Percentiles rank a stretch among this genome's conserved stretches.
Conservation (phyloP, 305 asterid genomes). For the Rubia peregrina region DNA sequence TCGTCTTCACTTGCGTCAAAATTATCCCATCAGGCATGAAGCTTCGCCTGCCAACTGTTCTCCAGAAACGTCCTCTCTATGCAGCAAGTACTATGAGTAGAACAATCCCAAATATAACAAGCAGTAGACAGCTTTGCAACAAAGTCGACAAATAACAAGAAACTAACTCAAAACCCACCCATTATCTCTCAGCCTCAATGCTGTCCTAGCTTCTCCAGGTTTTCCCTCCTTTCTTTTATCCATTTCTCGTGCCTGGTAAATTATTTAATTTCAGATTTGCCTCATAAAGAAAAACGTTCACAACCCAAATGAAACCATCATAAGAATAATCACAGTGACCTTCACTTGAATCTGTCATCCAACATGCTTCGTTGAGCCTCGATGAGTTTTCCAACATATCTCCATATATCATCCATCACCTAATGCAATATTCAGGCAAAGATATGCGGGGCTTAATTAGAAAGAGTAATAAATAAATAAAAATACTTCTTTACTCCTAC, state of each 20-base stretch:
- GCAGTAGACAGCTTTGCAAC: no score
- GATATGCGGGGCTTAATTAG: neutral
- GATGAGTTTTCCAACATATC: constrained; percentile 84
- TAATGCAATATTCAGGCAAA: constrained; percentile 18
- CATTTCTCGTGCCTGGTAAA: constrained; percentile 94
- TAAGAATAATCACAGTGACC: constrained; percentile 25
- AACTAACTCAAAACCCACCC: constrained; percentile 43
- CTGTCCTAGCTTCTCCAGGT: constrained; percentile 97
- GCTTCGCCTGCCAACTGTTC: no score
- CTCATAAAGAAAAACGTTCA: constrained; percentile 12
- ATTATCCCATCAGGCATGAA: no score
- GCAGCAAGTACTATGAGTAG: no score
- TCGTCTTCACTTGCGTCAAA: no score
- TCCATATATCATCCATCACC: constrained; percentile 99
- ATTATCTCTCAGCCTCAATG: constrained; percentile 88
- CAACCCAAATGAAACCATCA: neutral
- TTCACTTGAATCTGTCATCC: constrained; percentile 96
- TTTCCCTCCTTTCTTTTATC: constrained; percentile 93
- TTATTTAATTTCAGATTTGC: constrained; percentile 1
- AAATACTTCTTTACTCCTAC: neutral
- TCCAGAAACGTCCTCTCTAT: no score
- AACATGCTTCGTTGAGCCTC: constrained; percentile 98
- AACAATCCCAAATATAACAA: no score
- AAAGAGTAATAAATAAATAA: neutral
- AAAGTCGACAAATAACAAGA: neutral